Base-by-base conservation (phyloP, 2,329 filamentous ascomycete genomes). In the Stachybotrys chartarum region DNA sequence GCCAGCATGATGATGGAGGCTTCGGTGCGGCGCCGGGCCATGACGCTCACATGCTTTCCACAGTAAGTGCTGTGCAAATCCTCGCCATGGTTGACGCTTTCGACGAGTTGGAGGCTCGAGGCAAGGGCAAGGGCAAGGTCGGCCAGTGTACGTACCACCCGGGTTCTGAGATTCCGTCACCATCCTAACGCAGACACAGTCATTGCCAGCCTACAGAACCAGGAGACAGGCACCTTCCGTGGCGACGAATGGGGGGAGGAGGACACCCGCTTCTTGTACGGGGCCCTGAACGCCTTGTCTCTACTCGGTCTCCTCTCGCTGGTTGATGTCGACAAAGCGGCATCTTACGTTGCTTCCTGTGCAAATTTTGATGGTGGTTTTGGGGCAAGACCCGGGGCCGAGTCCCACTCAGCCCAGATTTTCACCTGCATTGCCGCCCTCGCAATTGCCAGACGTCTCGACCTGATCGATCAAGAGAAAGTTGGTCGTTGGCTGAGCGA, bases 211-310 rank as follows among this genome's bases (percentile, higher is more conserved):
- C 80, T 97, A 53, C 94, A 99, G 67, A 87, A 96, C 68, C 78
- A 75, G 18, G 78, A 87, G 55, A 90, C 87, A 4, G 94, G 94
- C 57, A 94, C 90, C 0, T 97, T 99, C 71, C 84, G 87, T 54
- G 94, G 94, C 52, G 94, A 99, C 67, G 87, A 96, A 71, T 99
- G 92, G 92, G 94, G 94, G 35, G 94, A 99, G 71, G 87, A 88
- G 59, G 94, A 99, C 72, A 97, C 94, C 0, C 85, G 94, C 30
- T 99, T 99, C 68, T 79, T 99, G 11, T 97, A 96, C 68, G 88
- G 88, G 42, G 91, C 91, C 7, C 78, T 99, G 55, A 96, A 95
- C 68, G 90, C 91, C 0, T 78, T 99, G 16, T 97, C 93, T 0
- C 82, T 99, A 10, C 79, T 99, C 17, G 82, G 83, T 6, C 78